Evolutionary conservation across 768 basidiomycete genomes (phyloP).

Genomic region (Pleurotus cornucopiae): DNA sequence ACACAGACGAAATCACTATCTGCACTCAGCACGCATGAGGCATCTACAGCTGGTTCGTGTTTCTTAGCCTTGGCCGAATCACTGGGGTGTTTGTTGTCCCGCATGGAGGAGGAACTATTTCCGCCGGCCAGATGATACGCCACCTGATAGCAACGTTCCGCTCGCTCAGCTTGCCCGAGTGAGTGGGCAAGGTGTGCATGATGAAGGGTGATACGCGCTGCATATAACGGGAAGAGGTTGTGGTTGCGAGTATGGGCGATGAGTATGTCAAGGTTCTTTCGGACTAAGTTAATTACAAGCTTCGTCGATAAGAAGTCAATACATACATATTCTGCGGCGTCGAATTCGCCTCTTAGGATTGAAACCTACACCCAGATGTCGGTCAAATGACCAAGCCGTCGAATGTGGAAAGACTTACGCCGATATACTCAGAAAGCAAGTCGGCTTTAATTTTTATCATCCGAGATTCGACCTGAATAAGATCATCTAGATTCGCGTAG

Average conservation of each 20-base stretch:
- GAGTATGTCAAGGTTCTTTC: constrained; percentile 38
- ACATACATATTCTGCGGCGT: constrained; percentile 53
- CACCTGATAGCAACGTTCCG: constrained; percentile 58
- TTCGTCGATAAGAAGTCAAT: not conserved
- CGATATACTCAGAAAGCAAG: constrained; percentile 63
- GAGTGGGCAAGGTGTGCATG: constrained; percentile 76
- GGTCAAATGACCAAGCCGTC: not conserved
- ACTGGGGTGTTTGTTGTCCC: not conserved
- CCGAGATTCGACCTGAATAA: constrained; percentile 40
- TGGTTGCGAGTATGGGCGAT: constrained; percentile 62
- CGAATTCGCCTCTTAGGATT: constrained; percentile 67
- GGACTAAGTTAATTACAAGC: not conserved
- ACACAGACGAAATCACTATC: constrained; percentile 34
- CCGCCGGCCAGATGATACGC: constrained; percentile 44
- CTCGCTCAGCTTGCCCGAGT: constrained; percentile 45
- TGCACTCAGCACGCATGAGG: not conserved
- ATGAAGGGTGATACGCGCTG: constrained; percentile 61
- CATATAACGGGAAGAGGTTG: constrained; percentile 50
- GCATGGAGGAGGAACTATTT: not conserved
- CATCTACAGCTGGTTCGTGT: constrained; percentile 13
- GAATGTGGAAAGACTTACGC: constrained; percentile 34
- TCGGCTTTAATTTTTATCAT: constrained; percentile 68
- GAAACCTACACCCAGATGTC: constrained; percentile 39
- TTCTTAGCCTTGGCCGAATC: constrained; percentile 10
- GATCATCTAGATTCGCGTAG: constrained; percentile 52